Conservation (phyloP, 345 rosid species). For the Citrus cavaleriei region DNA sequence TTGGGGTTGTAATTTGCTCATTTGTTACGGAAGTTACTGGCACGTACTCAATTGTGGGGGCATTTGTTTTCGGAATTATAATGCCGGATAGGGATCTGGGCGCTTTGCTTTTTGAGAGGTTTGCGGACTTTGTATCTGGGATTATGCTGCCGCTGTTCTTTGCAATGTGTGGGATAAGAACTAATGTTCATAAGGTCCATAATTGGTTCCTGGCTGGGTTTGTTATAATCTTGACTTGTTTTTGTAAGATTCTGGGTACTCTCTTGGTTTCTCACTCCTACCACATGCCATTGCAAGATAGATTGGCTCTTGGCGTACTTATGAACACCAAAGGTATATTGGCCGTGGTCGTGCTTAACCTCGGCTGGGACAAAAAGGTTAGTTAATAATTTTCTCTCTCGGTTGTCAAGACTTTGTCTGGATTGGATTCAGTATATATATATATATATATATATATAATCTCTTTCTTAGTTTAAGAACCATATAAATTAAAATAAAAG, state of each 20-base stretch:
- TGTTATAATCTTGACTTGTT: conserved; percentile 17
- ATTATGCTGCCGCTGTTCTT: conserved; percentile 40
- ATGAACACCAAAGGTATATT: conserved; percentile 55
- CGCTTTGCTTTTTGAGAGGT: conserved; percentile 23
- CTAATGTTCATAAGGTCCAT: background rate
- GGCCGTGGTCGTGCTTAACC: conserved; percentile 31
- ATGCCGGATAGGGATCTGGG: conserved; percentile 39
- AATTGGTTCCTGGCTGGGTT: background rate
- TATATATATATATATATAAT: too few relatives aligned
- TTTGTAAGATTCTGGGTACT: conserved; percentile 29
- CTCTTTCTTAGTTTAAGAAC: too few relatives aligned
- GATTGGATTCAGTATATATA: too few relatives aligned
- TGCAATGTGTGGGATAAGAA: conserved; percentile 24
- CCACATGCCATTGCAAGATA: conserved; percentile 26
- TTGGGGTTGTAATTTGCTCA: conserved; percentile 28
- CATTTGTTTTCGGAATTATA: conserved; percentile 46
- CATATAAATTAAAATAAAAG: too few relatives aligned
- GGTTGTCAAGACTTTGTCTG: too few relatives aligned
- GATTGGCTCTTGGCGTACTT: conserved; percentile 41
- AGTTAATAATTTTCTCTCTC: background rate
- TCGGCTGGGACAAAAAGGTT: conserved; percentile 33
- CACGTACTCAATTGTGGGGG: conserved; percentile 36
- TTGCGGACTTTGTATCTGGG: conserved; percentile 36
- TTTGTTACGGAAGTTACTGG: conserved; percentile 38
- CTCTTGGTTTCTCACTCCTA: conserved; percentile 19